Evolutionary conservation across 352 stramenopile genomes (phyloP).

Genomic region (Aphanomyces euteiches): DNA sequence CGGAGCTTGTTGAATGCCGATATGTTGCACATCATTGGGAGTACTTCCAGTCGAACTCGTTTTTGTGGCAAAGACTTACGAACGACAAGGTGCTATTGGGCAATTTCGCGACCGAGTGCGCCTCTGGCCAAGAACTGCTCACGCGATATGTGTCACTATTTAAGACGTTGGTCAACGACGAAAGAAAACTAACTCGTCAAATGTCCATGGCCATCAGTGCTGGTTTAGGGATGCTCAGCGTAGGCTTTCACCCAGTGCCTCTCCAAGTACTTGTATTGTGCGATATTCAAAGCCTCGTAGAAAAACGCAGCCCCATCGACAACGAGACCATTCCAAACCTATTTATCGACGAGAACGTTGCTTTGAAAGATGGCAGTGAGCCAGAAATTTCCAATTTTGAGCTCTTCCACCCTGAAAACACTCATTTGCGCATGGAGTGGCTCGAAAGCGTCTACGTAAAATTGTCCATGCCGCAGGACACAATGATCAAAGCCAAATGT

Average conservation of each 20-base stretch:
- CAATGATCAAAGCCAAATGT: conserved; percentile 74
- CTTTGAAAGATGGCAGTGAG: neutral
- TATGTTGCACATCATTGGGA: conserved; percentile 80
- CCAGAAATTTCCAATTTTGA: conserved; percentile 40
- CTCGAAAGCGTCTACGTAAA: conserved; percentile 60
- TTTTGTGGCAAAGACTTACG: conserved; percentile 76
- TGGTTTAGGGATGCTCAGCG: conserved; percentile 32
- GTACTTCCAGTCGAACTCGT: conserved; percentile 58
- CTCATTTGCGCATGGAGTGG: conserved; percentile 39
- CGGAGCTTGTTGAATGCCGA: conserved; percentile 71
- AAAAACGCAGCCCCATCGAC: conserved; percentile 65
- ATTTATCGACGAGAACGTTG: conserved; percentile 26
- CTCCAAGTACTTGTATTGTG: conserved; percentile 69
- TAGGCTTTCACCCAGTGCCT: conserved; percentile 51
- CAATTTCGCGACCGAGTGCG: conserved; percentile 43
- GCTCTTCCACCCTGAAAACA: conserved; percentile 49
- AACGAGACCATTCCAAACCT: conserved; percentile 64
- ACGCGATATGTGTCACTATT: conserved; percentile 70
- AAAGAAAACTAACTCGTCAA: conserved; percentile 8
- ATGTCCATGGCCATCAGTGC: conserved; percentile 21
- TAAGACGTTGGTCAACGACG: conserved; percentile 16
- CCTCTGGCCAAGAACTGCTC: conserved; percentile 59
- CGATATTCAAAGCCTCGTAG: conserved; percentile 74
- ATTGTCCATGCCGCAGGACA: conserved; percentile 42
- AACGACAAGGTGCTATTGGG: conserved; percentile 39